phyloP scores from a whole-genome alignment of 805 yeast species.

The Hermanozyma aechmeae region DNA sequence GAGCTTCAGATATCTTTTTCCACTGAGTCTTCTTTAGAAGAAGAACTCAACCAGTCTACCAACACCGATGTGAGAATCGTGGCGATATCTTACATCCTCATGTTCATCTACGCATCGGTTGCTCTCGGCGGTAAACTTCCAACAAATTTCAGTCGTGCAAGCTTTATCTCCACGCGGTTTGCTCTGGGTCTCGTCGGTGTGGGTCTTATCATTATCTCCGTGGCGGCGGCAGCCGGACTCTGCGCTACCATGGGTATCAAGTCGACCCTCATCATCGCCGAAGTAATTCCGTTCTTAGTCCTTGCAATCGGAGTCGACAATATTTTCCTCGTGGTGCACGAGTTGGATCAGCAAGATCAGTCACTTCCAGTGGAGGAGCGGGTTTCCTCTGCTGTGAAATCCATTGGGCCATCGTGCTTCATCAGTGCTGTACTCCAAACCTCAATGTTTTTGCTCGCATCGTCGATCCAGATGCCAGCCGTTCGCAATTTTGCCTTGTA shows the following conservation, averaged over 20 bases:
- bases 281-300: conserved; percentile 88
- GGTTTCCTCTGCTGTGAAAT: conserved; percentile 54
- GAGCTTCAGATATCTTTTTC: conserved; percentile 64
- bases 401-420: conserved; percentile 81
- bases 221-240: conserved; percentile 72
- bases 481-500: conserved; percentile 88
- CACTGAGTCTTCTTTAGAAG: conserved; percentile 76
- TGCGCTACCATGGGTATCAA: conserved; percentile 70
- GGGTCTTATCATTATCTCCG: conserved; percentile 70
- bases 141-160: conserved; percentile 16
- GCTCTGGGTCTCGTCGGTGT: conserved; percentile 81
- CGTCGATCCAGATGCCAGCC: conserved; percentile 89
- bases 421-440: conserved; percentile 71
- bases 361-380: conserved; percentile 39
- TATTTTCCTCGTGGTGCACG: conserved; percentile 79
- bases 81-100: conserved; percentile 63
- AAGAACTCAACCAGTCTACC: conserved; percentile 75
- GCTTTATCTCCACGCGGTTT: conserved; percentile 49
- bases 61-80: conserved; percentile 71
- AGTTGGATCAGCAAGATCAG: conserved; percentile 33
- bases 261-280: conserved; percentile 88
- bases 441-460: conserved; percentile 70
- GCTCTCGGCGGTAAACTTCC: conserved; percentile 63
- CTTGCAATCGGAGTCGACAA: conserved; percentile 96
- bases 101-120: conserved; percentile 83